Conservation (phyloP, 2,329 filamentous ascomycete species). For the Fusarium sp. region DNA sequence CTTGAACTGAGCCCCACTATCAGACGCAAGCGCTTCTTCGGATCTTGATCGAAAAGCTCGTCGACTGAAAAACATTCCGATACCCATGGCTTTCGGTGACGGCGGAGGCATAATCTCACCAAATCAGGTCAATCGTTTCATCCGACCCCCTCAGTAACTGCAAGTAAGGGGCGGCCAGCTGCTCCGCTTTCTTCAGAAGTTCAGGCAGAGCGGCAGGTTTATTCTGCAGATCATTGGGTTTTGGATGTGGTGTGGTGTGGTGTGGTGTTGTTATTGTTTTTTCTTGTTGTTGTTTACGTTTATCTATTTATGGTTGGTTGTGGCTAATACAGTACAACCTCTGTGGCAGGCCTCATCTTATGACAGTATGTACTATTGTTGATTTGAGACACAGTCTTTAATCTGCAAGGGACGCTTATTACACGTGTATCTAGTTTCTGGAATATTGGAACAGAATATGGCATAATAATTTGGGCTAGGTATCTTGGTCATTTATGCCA, state of each 20-base stretch:
- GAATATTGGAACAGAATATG: constrained; percentile 28
- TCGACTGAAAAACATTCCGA: constrained; percentile 37
- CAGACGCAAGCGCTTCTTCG: constrained; percentile 43
- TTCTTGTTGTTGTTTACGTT: not conserved
- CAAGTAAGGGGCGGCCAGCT: constrained; percentile 31
- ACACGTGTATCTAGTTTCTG: constrained; percentile 37
- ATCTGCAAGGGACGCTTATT: constrained; percentile 30
- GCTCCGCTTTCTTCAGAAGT: constrained; percentile 8
- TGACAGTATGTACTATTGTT: constrained; percentile 7
- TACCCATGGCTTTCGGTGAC: constrained; percentile 32
- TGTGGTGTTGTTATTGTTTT: constrained; percentile 22
- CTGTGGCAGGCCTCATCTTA: constrained; percentile 28
- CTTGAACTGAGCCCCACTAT: constrained; percentile 25
- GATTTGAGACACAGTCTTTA: constrained; percentile 6
- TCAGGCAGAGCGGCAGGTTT: not conserved
- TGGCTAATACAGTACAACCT: constrained; percentile 2
- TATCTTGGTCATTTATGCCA: not conserved
- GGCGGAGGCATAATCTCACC: constrained; percentile 6
- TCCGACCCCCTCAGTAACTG: constrained; percentile 31
- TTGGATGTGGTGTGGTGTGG: not conserved
- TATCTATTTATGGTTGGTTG: constrained; percentile 8
- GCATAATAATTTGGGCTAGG: not conserved
- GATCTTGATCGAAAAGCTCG: constrained; percentile 42
- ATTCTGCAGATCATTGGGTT: constrained; percentile 17
- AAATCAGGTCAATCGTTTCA: constrained; percentile 32